Percentiles rank a stretch among this genome's conserved stretches.
These are phyloP conservation scores for Torulaspora maleeae DNA, from an alignment of 805 yeast species.

Conservation along the genomic window DNA sequence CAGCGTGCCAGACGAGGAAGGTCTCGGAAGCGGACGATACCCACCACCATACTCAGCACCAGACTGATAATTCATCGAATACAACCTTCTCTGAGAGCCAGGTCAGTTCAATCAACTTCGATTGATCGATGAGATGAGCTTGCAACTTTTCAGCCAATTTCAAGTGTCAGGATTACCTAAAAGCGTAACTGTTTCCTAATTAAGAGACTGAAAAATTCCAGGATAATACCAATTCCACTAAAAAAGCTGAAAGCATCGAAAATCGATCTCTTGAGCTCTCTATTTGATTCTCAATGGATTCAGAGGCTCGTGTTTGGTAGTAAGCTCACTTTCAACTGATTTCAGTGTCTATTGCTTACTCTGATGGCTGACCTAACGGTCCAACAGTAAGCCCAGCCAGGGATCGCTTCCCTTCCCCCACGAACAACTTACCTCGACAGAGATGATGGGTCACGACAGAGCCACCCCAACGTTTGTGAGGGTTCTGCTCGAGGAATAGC, in stretches of 20 bases:
- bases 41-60: constrained; percentile 7
- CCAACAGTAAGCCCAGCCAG: constrained; percentile 1
- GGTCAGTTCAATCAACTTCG: not conserved
- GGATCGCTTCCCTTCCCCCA: constrained; percentile 9
- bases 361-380: not conserved
- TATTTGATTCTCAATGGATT: not conserved
- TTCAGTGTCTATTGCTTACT: not conserved
- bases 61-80: constrained; percentile 8
- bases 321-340: not conserved
- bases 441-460: not conserved
- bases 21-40: constrained; percentile 20
- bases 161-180: not conserved
- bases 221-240: not conserved
- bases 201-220: not conserved
- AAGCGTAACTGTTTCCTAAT: not conserved
- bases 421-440: constrained; percentile 2
- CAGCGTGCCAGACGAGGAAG: constrained; percentile 28
- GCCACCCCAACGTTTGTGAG: not conserved
- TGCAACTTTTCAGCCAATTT: constrained; percentile 2
- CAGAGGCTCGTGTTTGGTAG: not conserved
- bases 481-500: not conserved
- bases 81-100: not conserved
- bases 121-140: constrained; percentile 8
- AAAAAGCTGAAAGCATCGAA: not conserved
- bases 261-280: not conserved